A percentile compares a stretch with the other conserved stretches of the same genome.
These are phyloP conservation scores for Loxodes magnus DNA, from an alignment of 73 alveolate species.

Conservation along the genomic window DNA sequence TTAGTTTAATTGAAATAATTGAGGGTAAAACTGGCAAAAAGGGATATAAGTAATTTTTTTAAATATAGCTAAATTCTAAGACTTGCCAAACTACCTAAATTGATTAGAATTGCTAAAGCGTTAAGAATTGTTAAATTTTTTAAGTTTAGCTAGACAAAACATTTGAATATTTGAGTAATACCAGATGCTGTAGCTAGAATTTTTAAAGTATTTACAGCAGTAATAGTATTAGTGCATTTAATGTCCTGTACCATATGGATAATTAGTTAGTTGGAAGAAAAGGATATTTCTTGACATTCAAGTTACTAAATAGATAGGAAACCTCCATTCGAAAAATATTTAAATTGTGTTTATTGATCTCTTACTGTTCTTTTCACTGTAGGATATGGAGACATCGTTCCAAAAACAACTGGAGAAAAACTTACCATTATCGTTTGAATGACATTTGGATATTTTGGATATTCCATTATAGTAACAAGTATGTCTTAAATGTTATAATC, in stretches of 20 bases:
- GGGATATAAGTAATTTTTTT: neutral
- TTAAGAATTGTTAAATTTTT: neutral
- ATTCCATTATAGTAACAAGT: too few species aligned
- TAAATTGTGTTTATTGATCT: conserved; percentile 4
- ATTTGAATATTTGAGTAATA: neutral
- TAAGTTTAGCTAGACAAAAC: neutral
- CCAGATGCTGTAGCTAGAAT: neutral
- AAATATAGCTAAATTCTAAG: neutral
- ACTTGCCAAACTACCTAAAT: neutral
- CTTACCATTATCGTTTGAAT: conserved; percentile 1
- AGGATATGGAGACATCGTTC: conserved; percentile 13
- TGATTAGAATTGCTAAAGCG: neutral
- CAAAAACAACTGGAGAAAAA: conserved; percentile 2
- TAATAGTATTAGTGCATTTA: neutral
- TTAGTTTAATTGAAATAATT: conserved; percentile 19
- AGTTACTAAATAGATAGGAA: neutral
- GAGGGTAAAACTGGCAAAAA: neutral
- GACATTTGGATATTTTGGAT: too few species aligned
- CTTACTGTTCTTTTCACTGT: conserved; percentile 1
- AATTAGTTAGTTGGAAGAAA: neutral
- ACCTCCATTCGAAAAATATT: conserved; percentile 2
- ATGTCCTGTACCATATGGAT: conserved; percentile 1
- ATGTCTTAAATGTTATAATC: too few species aligned
- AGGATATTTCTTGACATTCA: conserved; percentile 5
- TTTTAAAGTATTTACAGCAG: neutral